Conservation (phyloP, 306 rosid genomes). For the Prunus mira region DNA sequence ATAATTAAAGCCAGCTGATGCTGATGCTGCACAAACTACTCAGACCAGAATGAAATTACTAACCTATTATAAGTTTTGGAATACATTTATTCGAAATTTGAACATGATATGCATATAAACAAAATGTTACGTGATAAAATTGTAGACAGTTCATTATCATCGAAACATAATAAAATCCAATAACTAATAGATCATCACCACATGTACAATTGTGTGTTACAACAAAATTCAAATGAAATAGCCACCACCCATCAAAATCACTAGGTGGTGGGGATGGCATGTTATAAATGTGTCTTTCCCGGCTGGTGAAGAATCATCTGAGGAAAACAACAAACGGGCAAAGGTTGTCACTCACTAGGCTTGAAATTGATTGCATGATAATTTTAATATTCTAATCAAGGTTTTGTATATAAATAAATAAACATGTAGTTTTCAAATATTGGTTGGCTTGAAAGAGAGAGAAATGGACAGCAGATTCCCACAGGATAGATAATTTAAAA, state of each 20-base stretch:
- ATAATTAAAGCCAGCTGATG: background rate
- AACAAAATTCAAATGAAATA: too few relatives aligned
- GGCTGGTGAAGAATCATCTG: background rate
- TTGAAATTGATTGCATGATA: background rate
- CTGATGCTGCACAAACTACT: too few relatives aligned
- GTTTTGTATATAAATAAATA: background rate
- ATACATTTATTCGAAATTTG: background rate
- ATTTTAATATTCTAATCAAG: background rate
- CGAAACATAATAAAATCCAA: too few relatives aligned
- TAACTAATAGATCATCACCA: too few relatives aligned
- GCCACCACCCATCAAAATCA: too few relatives aligned
- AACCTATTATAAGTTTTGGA: too few relatives aligned
- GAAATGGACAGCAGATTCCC: slow-evolving; percentile 2
- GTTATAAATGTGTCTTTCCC: background rate
- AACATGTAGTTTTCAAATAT: background rate
- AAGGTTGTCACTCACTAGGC: background rate
- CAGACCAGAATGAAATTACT: too few relatives aligned
- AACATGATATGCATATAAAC: background rate
- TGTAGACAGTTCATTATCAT: too few relatives aligned
- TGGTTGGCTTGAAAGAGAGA: background rate
- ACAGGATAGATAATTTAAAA: background rate
- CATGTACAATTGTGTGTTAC: too few relatives aligned
- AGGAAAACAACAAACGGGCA: background rate
- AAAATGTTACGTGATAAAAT: too few relatives aligned
- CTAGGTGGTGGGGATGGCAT: too few relatives aligned